Evolutionary conservation across 176 grass and related monocot species (phyloP), one percentile per base, ranked within the genome.

Genomic region (Phoenix roebelenii): DNA sequence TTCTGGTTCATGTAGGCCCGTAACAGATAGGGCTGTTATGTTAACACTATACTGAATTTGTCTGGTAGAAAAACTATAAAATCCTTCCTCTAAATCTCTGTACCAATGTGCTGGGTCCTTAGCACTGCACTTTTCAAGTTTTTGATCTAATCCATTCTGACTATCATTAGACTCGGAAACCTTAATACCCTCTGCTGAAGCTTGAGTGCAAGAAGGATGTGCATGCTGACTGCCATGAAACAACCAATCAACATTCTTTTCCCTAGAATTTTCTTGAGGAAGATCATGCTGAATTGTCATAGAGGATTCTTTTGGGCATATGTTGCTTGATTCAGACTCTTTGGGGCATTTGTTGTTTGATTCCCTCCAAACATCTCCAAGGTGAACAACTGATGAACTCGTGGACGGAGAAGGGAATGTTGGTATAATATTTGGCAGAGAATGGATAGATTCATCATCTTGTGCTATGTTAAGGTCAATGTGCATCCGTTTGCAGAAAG

Each of bases 401-500:
- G 60, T 50, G 49, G 75, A 77, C 59, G 51, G 24, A 63, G 80
- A 74, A 71, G 44, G 23, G 7, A 48, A 15, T 18, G 52, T 22
- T 74, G 61, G 51, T 7, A 68, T 69, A 28, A 76, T 57, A 72
- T 68, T 23, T 50, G 58, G 49, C 25, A 6, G 50, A 72, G 23
- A 18, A 60, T 57, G 50, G 22, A 63, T 61, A 55, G 29, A 17
- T 51, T 86, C 86, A 60, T 95, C 79, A 48, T 84, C 86, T 79
- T 90, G 83, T 60, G 77, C 67, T 58, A 84, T 63, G 70, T 95
- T 95, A 35, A 95, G 80, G 74, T 95, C 90, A 3, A 95, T 84
- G 56, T 74, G 60, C 54, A 76, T 63, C 66, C 23, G 56, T 67
- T 79, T 74, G 52, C 48, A 61, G 63, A 30, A 23, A 16, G 51